A percentile compares a stretch with the other conserved stretches of the same genome.
phyloP scores from a whole-genome alignment of 2,329 filamentous ascomycete genomes.

The Hypoxylon rubiginosum region DNA sequence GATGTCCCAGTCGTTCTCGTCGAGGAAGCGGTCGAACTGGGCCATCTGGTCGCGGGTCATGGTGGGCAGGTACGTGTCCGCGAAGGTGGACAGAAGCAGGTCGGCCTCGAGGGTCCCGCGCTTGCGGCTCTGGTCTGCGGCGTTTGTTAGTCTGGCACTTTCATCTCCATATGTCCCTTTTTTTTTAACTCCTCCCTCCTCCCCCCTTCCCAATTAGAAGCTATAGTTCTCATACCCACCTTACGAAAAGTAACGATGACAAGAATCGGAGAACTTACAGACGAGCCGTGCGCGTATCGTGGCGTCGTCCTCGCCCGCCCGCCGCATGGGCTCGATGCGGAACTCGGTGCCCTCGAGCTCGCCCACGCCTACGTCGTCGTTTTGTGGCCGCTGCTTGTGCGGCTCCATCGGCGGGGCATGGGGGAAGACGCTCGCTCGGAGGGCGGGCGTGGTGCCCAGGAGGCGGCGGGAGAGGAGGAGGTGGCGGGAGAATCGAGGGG shows the following conservation, averaged over 20 bases:
- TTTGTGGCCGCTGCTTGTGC: constrained; percentile 37
- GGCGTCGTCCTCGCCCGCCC: constrained; percentile 83
- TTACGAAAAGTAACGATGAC: too few species aligned
- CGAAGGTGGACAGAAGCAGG: constrained; percentile 95
- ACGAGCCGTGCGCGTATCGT: constrained; percentile 91
- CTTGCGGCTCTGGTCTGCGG: constrained; percentile 94
- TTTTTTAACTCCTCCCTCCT: too few species aligned
- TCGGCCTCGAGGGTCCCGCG: constrained; percentile 96
- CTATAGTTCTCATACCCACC: too few species aligned
- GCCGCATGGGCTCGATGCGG: constrained; percentile 88
- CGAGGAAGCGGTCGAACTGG: constrained; percentile 92
- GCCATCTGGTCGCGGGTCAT: constrained; percentile 82
- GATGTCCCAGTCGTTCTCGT: constrained; percentile 99
- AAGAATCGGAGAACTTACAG: constrained; percentile 61
- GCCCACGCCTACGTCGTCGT: constrained; percentile 78
- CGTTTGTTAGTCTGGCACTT: constrained; percentile 3
- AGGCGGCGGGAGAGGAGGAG: constrained; percentile 34
- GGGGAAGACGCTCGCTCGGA: constrained; percentile 38
- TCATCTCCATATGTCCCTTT: too few species aligned
- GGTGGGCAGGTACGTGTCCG: constrained; percentile 78
- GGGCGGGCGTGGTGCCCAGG: constrained; percentile 35
- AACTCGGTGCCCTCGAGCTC: constrained; percentile 90
- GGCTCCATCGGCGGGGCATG: constrained; percentile 50
- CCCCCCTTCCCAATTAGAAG: not conserved
- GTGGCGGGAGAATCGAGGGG: constrained; percentile 4